Conservation (phyloP, 768 basidiomycete genomes). For the Lyophyllum decastes region DNA sequence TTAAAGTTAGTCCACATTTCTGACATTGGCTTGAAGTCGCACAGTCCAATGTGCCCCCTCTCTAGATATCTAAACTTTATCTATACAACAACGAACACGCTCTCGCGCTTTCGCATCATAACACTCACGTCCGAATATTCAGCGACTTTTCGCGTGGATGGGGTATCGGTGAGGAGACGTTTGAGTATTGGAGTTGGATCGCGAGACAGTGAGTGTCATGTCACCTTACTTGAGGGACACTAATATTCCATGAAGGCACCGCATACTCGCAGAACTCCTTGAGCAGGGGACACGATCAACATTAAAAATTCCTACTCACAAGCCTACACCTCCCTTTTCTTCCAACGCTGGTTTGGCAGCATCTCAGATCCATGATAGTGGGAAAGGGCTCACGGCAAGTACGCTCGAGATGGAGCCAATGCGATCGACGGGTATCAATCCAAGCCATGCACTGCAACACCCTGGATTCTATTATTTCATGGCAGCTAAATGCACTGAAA, state of each 20-base stretch:
- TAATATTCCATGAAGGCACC: constrained; percentile 54
- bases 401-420: constrained; percentile 56
- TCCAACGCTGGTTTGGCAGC: constrained; percentile 18
- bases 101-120: constrained; percentile 80
- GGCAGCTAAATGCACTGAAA: constrained; percentile 84
- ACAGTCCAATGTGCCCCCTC: not conserved
- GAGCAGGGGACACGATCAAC: constrained; percentile 75
- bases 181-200: constrained; percentile 98
- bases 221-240: not conserved
- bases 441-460: constrained; percentile 82
- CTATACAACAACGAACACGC: constrained; percentile 88
- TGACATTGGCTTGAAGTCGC: not conserved
- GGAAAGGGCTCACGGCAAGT: constrained; percentile 10
- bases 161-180: constrained; percentile 96
- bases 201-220: constrained; percentile 73
- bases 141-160: constrained; percentile 86
- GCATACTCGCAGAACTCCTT: constrained; percentile 87
- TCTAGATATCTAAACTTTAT: constrained; percentile 85
- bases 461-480: constrained; percentile 92
- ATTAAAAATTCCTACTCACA: constrained; percentile 61
- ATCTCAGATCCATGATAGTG: constrained; percentile 12
- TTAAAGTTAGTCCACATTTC: constrained; percentile 60
- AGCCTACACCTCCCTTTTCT: constrained; percentile 38
- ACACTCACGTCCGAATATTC: constrained; percentile 82
- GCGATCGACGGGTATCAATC: constrained; percentile 71